phyloP scores from a whole-genome alignment of 2,329 filamentous ascomycete genomes.

The Didymella exigua region DNA sequence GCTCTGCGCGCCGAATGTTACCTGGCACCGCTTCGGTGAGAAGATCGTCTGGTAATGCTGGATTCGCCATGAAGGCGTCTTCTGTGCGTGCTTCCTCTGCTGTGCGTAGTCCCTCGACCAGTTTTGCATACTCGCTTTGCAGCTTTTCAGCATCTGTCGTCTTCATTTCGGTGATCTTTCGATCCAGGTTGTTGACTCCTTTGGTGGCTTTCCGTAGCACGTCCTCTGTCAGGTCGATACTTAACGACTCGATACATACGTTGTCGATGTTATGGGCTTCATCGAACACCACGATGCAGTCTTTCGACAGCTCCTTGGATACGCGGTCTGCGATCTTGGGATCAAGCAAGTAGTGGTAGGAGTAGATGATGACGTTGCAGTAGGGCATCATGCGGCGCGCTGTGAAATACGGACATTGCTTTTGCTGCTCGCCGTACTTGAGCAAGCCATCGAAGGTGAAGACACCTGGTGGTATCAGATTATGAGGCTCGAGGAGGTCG shows the following conservation, averaged over 20 bases:
- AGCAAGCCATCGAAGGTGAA: slow-evolving; percentile 93
- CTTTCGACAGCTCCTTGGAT: slow-evolving; percentile 93
- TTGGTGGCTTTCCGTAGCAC: slow-evolving; percentile 88
- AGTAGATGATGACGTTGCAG: slow-evolving; percentile 99
- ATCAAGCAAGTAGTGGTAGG: slow-evolving; percentile 96
- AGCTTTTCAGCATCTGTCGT: slow-evolving; percentile 93
- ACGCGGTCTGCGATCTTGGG: slow-evolving; percentile 97
- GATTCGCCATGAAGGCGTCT: slow-evolving; percentile 96
- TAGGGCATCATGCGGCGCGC: slow-evolving; percentile 98
- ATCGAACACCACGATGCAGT: slow-evolving; percentile 98
- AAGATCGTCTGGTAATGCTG: slow-evolving; percentile 88
- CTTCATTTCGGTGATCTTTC: slow-evolving; percentile 91
- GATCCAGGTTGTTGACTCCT: slow-evolving; percentile 88
- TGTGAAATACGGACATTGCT: slow-evolving; percentile 98
- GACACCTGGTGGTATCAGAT: slow-evolving; percentile 90
- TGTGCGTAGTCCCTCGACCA: slow-evolving; percentile 88
- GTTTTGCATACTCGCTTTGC: slow-evolving; percentile 92
- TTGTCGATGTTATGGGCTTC: slow-evolving; percentile 99
- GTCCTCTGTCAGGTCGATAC: slow-evolving; percentile 95
- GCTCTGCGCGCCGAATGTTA: slow-evolving; percentile 93
- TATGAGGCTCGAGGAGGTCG: slow-evolving; percentile 91
- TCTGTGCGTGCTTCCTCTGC: slow-evolving; percentile 89
- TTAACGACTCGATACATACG: slow-evolving; percentile 96
- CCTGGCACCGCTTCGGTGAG: slow-evolving; percentile 95
- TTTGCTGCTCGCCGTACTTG: slow-evolving; percentile 89